Conservation (phyloP, 805 yeast genomes). For the Metschnikowia cubensis region DNA sequence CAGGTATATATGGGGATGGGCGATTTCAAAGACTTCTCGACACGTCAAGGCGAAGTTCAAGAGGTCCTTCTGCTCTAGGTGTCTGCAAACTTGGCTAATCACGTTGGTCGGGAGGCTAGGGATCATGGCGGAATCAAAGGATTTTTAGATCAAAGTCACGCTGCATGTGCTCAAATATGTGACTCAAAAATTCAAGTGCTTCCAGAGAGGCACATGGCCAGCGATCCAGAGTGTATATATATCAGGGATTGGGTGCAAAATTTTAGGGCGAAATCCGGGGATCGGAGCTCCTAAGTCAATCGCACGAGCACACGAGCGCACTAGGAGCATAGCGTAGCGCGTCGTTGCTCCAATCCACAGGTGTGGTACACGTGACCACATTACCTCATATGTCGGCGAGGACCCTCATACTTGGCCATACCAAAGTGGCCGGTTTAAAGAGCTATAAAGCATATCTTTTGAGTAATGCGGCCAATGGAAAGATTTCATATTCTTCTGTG, state of each 20-base stretch:
- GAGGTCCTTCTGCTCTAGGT: slow-evolving; percentile 13
- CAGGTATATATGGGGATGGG: slow-evolving; percentile 11
- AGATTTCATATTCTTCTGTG: not conserved
- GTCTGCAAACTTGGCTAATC: slow-evolving; percentile 4
- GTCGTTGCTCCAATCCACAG: not conserved
- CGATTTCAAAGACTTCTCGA: slow-evolving; percentile 1
- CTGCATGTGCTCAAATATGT: not conserved
- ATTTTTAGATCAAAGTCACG: not conserved
- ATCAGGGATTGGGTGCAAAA: slow-evolving; percentile 17
- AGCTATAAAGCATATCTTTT: not conserved
- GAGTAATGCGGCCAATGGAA: not conserved
- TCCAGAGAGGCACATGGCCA: not conserved
- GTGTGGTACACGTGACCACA: not conserved
- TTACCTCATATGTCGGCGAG: not conserved
- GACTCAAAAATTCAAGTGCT: not conserved
- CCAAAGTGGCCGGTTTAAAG: not conserved
- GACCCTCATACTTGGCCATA: not conserved
- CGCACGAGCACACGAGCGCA: not conserved
- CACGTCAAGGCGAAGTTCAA: slow-evolving; percentile 13
- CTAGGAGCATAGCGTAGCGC: not conserved
- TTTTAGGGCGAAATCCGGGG: slow-evolving; percentile 16
- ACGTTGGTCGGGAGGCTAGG: slow-evolving; percentile 10
- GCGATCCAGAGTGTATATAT: slow-evolving; percentile 1
- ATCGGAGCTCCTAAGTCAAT: slow-evolving; percentile 12
- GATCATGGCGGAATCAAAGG: not conserved